Base-by-base conservation (phyloP, 495 filamentous ascomycete genomes). In the Bacidia gigantensis region DNA sequence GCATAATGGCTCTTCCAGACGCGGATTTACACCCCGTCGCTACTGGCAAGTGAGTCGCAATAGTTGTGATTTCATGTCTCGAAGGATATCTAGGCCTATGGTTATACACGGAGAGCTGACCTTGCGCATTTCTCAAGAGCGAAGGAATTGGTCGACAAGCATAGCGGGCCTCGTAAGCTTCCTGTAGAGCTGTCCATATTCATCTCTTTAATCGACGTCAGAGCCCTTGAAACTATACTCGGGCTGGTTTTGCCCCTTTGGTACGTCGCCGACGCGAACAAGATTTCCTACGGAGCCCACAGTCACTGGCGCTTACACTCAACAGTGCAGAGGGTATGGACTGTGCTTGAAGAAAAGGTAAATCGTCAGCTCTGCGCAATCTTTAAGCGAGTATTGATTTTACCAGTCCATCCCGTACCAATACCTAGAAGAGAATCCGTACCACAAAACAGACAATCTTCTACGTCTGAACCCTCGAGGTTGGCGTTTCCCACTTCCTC, bases 351-450 rank as follows among this genome's bases (percentile, higher is more conserved):
- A 58, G 82, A 87, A 65, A 86, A 87, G 59, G 52, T n/a, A n/a
- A n/a, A n/a, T n/a, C n/a, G n/a, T n/a, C n/a, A n/a, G n/a, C n/a
- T n/a, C n/a, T n/a, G n/a, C n/a, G n/a, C n/a, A n/a, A n/a, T n/a
- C n/a, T n/a, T n/a, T n/a, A n/a, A n/a, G n/a, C n/a, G n/a, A n/a
- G n/a, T n/a, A n/a, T n/a, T n/a, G n/a, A n/a, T n/a, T n/a, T n/a
- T n/a, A n/a, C n/a, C n/a, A n/a, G n/a, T n/a, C 69, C n/a, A 80
- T 84, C 48, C 77, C 79, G 39, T 79, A 86, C 61, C 74, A 86
- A 60, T 86, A 84, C 63, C 72, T 85, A 57, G 81, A 89, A 62
- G 68, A 81, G 57, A 83, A 84, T 61, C 83, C 83, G 3, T 85
- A 85, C 73, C 64, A 77, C 61, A 86, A 86, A 58, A 74, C 73